phyloP scores from a whole-genome alignment of 2,329 filamentous ascomycete species.

The Colletotrichum neosansevieriae region DNA sequence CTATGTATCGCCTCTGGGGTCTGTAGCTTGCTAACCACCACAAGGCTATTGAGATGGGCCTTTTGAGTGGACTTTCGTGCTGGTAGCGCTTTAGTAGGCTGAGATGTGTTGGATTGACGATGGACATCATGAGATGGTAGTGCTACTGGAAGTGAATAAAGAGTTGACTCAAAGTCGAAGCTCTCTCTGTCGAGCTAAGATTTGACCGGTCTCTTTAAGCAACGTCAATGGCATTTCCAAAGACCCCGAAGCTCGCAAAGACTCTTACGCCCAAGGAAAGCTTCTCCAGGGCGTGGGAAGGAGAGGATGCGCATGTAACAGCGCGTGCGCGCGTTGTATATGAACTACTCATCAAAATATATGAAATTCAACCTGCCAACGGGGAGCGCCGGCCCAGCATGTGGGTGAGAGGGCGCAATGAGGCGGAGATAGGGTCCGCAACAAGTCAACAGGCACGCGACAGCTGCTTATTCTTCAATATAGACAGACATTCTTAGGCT shows the following conservation, averaged over 20 bases:
- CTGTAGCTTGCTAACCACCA: not conserved
- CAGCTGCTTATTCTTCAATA: constrained; percentile 20
- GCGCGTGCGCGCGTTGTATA: not conserved
- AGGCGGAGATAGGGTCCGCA: constrained; percentile 1
- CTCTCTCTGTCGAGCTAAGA: not conserved
- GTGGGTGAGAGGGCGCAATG: constrained; percentile 3
- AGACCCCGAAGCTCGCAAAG: not conserved
- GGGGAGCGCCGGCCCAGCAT: constrained; percentile 16
- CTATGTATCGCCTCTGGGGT: not conserved
- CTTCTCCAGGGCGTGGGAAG: not conserved
- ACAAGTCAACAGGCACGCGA: constrained; percentile 35
- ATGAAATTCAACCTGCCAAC: constrained; percentile 8
- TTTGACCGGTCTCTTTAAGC: not conserved
- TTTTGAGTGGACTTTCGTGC: not conserved
- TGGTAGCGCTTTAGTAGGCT: not conserved
- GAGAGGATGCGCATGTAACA: not conserved
- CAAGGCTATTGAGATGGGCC: not conserved
- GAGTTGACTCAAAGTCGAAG: not conserved
- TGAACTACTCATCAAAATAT: constrained; percentile 1
- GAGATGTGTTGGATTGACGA: not conserved
- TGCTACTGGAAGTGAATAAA: not conserved
- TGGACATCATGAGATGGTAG: not conserved
- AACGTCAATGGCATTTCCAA: not conserved
- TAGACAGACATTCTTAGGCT: constrained; percentile 8
- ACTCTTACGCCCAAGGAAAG: not conserved